Conservation (phyloP, 345 rosid species). For the Gynandropsis gynandra region DNA sequence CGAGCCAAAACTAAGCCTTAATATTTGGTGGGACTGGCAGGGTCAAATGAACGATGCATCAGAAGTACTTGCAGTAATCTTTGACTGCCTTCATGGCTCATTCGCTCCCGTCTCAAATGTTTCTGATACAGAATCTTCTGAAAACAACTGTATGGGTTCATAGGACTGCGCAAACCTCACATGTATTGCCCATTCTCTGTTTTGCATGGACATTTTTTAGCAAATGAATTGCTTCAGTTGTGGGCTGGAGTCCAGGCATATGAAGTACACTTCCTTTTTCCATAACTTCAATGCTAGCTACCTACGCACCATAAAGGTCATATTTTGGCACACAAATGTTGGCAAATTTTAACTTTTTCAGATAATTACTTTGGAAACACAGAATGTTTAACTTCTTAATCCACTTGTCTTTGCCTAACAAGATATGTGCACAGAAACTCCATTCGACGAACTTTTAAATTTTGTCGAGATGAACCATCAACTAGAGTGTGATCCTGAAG, state of each 20-base stretch:
- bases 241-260: conserved; percentile 73
- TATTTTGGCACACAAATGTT: too few species aligned
- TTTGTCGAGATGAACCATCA: too few species aligned
- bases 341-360: not conserved
- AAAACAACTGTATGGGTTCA: conserved; percentile 52
- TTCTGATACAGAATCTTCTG: conserved; percentile 57
- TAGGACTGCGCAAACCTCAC: too few species aligned
- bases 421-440: conserved; percentile 61
- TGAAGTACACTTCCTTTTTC: too few species aligned
- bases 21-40: too few species aligned
- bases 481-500: conserved; percentile 76
- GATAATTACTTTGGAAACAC: not conserved
- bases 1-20: too few species aligned
- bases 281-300: too few species aligned
- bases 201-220: conserved; percentile 85
- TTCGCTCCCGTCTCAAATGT: conserved; percentile 47
- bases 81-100: conserved; percentile 87
- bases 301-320: too few species aligned
- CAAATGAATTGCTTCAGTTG: conserved; percentile 73
- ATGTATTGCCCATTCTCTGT: conserved; percentile 79
- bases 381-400: conserved; percentile 7
- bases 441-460: too few species aligned
- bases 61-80: too few species aligned
- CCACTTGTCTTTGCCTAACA: conserved; percentile 29
- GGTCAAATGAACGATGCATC: too few species aligned